A percentile compares a stretch with the other conserved stretches of the same genome.
These are phyloP conservation scores for Delphinella strobiligena DNA, from an alignment of 2,329 filamentous ascomycete species.

Conservation along the genomic window DNA sequence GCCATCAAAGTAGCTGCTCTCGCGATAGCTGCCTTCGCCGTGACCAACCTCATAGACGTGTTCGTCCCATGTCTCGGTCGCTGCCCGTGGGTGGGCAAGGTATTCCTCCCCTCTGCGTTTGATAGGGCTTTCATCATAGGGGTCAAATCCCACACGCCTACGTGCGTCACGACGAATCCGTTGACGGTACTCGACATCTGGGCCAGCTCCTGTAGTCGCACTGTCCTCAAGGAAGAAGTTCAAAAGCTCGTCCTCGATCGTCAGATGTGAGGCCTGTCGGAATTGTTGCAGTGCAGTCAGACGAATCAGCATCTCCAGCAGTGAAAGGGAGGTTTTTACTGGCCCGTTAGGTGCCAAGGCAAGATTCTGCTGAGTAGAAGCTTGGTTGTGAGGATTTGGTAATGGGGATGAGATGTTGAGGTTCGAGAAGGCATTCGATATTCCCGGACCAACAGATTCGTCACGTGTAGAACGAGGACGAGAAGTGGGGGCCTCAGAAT, in stretches of 20 bases:
- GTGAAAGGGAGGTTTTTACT: slow-evolving; percentile 59
- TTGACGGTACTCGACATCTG: slow-evolving; percentile 48
- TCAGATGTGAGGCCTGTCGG: slow-evolving; percentile 77
- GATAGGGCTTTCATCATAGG: slow-evolving; percentile 58
- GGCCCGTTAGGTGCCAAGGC: slow-evolving; percentile 9
- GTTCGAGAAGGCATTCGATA: slow-evolving; percentile 32
- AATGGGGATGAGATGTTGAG: slow-evolving; percentile 28
- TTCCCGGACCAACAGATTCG: slow-evolving; percentile 27
- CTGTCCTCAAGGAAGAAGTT: slow-evolving; percentile 73
- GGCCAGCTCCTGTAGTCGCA: slow-evolving; percentile 52
- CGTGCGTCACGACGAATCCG: slow-evolving; percentile 48
- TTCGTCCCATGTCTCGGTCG: background rate
- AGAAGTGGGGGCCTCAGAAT: slow-evolving; percentile 3
- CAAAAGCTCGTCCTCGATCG: slow-evolving; percentile 78
- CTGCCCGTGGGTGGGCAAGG: slow-evolving; percentile 30
- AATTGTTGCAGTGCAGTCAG: slow-evolving; percentile 83
- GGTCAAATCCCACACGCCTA: slow-evolving; percentile 55
- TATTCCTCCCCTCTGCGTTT: slow-evolving; percentile 57
- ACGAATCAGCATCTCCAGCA: slow-evolving; percentile 80
- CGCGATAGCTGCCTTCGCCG: slow-evolving; percentile 1
- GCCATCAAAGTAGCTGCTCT: background rate
- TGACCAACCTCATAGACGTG: background rate
- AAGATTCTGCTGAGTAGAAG: slow-evolving; percentile 22
- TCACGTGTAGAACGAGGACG: slow-evolving; percentile 11
- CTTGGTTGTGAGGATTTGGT: slow-evolving; percentile 11